phyloP scores from a whole-genome alignment of 2,329 filamentous ascomycete genomes.

The Aspergillus hortae region DNA sequence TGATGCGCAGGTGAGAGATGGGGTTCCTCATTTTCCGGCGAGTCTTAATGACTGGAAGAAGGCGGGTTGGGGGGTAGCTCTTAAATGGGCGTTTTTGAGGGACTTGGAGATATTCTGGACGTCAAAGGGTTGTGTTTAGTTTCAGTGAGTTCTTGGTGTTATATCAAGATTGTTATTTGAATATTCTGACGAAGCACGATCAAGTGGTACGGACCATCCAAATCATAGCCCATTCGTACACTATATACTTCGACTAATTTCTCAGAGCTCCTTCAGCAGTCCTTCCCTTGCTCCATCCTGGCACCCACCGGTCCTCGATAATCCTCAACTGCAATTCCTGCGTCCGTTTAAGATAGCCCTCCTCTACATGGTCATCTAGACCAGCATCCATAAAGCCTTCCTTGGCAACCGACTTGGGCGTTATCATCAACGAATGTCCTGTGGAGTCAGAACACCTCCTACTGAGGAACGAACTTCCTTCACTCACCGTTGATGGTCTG shows the following conservation, averaged over 20 bases:
- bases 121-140: background rate
- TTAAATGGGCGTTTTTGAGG: constrained; percentile 22
- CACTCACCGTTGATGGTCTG: constrained; percentile 29
- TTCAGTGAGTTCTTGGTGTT: too few species aligned
- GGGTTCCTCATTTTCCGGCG: constrained; percentile 26
- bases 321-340: constrained; percentile 41
- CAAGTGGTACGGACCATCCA: too few species aligned
- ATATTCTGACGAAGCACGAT: too few species aligned
- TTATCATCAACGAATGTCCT: constrained; percentile 42
- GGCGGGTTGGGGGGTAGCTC: constrained; percentile 19
- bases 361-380: constrained; percentile 38
- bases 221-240: too few species aligned
- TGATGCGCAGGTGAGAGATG: constrained; percentile 20
- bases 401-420: constrained; percentile 34
- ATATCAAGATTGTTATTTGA: too few species aligned
- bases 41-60: constrained; percentile 27
- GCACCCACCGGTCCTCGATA: constrained; percentile 42
- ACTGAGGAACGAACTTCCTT: background rate
- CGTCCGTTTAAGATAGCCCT: constrained; percentile 37
- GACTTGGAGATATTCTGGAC: constrained; percentile 11
- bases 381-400: constrained; percentile 41
- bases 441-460: background rate
- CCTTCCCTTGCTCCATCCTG: constrained; percentile 18
- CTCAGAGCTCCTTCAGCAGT: constrained; percentile 9
- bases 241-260: background rate